These are phyloP conservation scores for Trichothecium roseum DNA, from an alignment of 2,329 filamentous ascomycete genomes.

Conservation along the genomic window DNA sequence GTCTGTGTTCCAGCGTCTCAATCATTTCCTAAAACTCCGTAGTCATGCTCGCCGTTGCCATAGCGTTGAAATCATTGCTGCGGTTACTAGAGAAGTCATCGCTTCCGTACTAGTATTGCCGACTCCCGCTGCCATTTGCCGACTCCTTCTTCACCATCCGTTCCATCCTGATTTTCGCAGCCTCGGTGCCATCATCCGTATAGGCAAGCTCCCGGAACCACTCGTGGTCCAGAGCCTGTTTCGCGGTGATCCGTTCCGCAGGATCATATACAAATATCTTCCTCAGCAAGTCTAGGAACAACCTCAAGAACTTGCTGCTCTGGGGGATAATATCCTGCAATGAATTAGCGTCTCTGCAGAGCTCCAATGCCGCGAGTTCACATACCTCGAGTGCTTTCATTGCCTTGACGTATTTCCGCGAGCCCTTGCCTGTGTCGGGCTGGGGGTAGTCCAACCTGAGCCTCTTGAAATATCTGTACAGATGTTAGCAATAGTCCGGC, in stretches of 20 bases:
- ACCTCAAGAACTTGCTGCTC: constrained; percentile 46
- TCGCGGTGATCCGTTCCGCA: constrained; percentile 53
- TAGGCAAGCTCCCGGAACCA: constrained; percentile 57
- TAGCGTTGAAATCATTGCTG: constrained; percentile 13
- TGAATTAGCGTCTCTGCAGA: neutral
- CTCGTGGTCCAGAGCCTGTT: constrained; percentile 54
- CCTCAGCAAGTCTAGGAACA: constrained; percentile 53
- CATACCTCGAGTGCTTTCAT: constrained; percentile 58
- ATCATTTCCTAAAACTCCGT: constrained; percentile 11
- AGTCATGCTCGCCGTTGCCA: constrained; percentile 16
- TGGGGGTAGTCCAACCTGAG: constrained; percentile 55
- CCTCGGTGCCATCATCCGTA: constrained; percentile 58
- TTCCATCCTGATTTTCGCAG: constrained; percentile 51
- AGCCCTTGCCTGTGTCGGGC: constrained; percentile 52
- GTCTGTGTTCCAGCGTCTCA: too few relatives aligned
- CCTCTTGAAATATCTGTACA: constrained; percentile 54
- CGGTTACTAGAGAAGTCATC: too few relatives aligned
- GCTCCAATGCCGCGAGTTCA: constrained; percentile 3
- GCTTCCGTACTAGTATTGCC: too few relatives aligned
- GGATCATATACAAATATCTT: constrained; percentile 63
- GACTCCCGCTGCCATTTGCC: constrained; percentile 3
- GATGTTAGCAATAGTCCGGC: constrained; percentile 3
- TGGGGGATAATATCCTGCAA: constrained; percentile 53
- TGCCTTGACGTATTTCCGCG: constrained; percentile 57
- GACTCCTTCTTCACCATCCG: constrained; percentile 19